Percentiles rank a stretch among this genome's conserved stretches.
These are phyloP conservation scores for Russula earlei DNA, from an alignment of 768 basidiomycete genomes.

Conservation along the genomic window DNA sequence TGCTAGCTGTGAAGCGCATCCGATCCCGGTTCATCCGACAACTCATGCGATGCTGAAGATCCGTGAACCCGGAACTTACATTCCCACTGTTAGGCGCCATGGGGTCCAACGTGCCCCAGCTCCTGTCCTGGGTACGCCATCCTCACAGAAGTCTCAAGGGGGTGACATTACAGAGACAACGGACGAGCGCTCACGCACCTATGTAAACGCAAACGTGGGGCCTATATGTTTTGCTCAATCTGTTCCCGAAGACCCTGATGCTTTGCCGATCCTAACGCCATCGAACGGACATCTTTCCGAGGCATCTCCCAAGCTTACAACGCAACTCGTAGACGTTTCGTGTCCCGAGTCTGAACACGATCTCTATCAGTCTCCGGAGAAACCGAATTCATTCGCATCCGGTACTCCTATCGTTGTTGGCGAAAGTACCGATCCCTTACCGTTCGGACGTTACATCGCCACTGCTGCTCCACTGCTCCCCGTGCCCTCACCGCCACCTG, in stretches of 20 bases:
- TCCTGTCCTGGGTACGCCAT: background rate
- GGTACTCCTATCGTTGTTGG: background rate
- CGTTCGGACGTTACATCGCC: background rate
- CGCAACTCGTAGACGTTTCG: background rate
- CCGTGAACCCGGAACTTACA: conserved; percentile 38
- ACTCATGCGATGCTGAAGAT: conserved; percentile 73
- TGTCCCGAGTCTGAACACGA: background rate
- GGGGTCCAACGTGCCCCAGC: conserved; percentile 16
- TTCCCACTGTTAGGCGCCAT: conserved; percentile 34
- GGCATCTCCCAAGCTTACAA: background rate
- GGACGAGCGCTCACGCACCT: background rate
- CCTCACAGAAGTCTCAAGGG: background rate
- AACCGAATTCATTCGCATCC: background rate
- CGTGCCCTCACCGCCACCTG: conserved; percentile 13
- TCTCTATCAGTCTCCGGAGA: background rate
- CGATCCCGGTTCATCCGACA: conserved; percentile 63
- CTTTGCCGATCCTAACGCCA: background rate
- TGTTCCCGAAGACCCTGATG: background rate
- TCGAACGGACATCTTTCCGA: background rate
- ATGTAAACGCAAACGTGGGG: background rate
- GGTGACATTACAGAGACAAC: background rate
- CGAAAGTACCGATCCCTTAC: background rate
- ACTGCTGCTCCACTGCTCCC: conserved; percentile 9
- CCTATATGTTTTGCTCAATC: background rate
- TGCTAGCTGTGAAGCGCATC: conserved; percentile 65